Percentiles rank a stretch among this genome's conserved stretches.
phyloP scores from a whole-genome alignment of 176 grass and related monocot genomes.

The Rhynchospora pubera region DNA sequence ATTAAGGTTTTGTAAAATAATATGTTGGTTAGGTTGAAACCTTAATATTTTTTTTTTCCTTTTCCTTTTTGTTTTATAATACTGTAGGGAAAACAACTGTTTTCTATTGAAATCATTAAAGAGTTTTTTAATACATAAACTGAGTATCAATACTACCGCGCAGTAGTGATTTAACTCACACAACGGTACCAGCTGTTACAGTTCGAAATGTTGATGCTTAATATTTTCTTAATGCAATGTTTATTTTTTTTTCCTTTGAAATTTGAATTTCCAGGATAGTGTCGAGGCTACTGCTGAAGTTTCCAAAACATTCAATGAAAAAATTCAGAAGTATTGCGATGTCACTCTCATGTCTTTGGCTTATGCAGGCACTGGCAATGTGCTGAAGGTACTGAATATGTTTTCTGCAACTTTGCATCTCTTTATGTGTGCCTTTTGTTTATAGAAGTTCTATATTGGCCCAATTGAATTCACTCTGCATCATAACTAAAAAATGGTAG shows the following conservation, averaged over 20 bases:
- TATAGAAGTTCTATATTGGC: background rate
- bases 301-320: slow-evolving; percentile 95
- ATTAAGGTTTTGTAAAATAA: background rate
- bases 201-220: background rate
- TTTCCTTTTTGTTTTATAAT: too few species aligned
- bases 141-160: too few species aligned
- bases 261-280: slow-evolving; percentile 56
- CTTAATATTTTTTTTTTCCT: background rate
- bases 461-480: background rate
- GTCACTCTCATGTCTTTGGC: slow-evolving; percentile 92
- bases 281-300: slow-evolving; percentile 89
- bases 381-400: slow-evolving; percentile 69
- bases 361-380: slow-evolving; percentile 97
- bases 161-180: too few species aligned
- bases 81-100: too few species aligned
- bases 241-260: background rate
- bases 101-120: too few species aligned
- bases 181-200: too few species aligned
- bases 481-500: background rate
- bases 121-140: too few species aligned
- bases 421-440: background rate
- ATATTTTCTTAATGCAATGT: background rate
- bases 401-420: background rate
- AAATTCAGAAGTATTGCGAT: slow-evolving; percentile 98
- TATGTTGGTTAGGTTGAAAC: background rate